phyloP scores from a whole-genome alignment of 768 basidiomycete genomes.

The Glaciozyma martinii region DNA sequence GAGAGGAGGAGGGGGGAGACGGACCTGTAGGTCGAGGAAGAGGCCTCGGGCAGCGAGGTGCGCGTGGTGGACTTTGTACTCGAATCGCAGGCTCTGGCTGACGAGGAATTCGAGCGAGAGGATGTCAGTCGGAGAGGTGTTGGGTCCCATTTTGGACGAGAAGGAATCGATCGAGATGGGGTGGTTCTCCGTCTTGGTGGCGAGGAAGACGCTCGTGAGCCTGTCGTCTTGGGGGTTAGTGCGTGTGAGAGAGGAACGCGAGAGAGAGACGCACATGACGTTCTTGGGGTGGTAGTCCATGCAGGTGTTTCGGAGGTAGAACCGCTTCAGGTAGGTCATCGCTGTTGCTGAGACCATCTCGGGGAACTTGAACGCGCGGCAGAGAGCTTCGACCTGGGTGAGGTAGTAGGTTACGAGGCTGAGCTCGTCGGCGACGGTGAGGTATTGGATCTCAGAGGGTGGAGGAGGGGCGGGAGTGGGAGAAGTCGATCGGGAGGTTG shows the following conservation, averaged over 20 bases:
- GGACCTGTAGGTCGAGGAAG: slow-evolving; percentile 77
- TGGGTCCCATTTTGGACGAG: slow-evolving; percentile 63
- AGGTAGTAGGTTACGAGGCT: slow-evolving; percentile 81
- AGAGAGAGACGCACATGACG: slow-evolving; percentile 63
- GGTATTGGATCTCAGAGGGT: slow-evolving; percentile 55
- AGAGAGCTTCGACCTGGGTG: slow-evolving; percentile 74
- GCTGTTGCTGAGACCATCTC: slow-evolving; percentile 92
- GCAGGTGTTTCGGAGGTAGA: slow-evolving; percentile 93
- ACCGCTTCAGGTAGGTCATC: slow-evolving; percentile 82
- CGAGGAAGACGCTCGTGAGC: slow-evolving; percentile 89
- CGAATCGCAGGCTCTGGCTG: slow-evolving; percentile 85
- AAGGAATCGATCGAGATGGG: slow-evolving; percentile 81
- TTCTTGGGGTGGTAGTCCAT: slow-evolving; percentile 99
- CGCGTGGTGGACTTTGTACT: slow-evolving; percentile 87
- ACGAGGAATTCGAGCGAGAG: slow-evolving; percentile 92
- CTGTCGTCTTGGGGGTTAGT: slow-evolving; percentile 43
- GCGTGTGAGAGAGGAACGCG: not conserved
- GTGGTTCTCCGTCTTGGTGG: slow-evolving; percentile 94
- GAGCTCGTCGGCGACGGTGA: slow-evolving; percentile 72
- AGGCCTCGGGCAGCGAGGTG: slow-evolving; percentile 82
- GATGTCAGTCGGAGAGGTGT: slow-evolving; percentile 64
- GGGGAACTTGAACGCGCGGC: slow-evolving; percentile 68
- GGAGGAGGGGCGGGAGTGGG: slow-evolving; percentile 9
- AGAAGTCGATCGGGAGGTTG: slow-evolving; percentile 2
- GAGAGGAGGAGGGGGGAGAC: slow-evolving; percentile 9